Evolutionary conservation across 2,329 filamentous ascomycete genomes (phyloP).

Genomic region (Fusarium sublunatum): DNA sequence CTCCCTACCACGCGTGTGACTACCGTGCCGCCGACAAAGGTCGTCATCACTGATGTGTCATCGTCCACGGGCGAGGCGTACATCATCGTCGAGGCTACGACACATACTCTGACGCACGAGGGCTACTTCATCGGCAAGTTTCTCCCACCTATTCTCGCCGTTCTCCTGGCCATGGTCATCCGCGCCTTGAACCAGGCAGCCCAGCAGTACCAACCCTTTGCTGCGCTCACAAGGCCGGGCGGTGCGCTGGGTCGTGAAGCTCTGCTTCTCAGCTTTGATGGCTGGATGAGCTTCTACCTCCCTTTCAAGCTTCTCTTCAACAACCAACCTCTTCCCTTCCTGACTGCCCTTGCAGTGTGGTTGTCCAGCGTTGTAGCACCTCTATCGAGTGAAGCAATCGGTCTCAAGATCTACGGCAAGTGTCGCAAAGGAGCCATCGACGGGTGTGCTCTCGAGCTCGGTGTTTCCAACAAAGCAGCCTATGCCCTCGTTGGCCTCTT

Average conservation of each 20-base stretch:
- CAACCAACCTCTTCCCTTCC: slow-evolving; percentile 49
- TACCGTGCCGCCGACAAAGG: slow-evolving; percentile 27
- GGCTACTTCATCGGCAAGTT: slow-evolving; percentile 57
- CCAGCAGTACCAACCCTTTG: slow-evolving; percentile 58
- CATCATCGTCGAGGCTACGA: slow-evolving; percentile 29
- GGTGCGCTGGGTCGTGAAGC: slow-evolving; percentile 56
- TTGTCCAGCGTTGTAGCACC: slow-evolving; percentile 30
- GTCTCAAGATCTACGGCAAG: slow-evolving; percentile 38
- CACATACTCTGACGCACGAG: slow-evolving; percentile 30
- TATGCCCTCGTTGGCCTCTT: slow-evolving; percentile 32
- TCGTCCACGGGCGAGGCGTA: slow-evolving; percentile 13
- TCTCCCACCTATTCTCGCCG: slow-evolving; percentile 55
- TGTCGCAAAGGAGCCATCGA: slow-evolving; percentile 34
- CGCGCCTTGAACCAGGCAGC: slow-evolving; percentile 55
- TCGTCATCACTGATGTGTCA: slow-evolving; percentile 32
- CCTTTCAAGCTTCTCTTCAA: slow-evolving; percentile 51
- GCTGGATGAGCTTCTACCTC: slow-evolving; percentile 50
- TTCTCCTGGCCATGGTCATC: slow-evolving; percentile 54
- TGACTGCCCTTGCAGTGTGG: slow-evolving; percentile 26
- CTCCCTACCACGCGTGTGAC: slow-evolving; percentile 26
- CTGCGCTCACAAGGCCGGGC: slow-evolving; percentile 51
- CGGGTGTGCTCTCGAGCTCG: slow-evolving; percentile 38
- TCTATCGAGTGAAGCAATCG: slow-evolving; percentile 37
- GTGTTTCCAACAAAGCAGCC: slow-evolving; percentile 29
- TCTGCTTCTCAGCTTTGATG: slow-evolving; percentile 55